Evolutionary conservation across 2,329 filamentous ascomycete genomes (phyloP).

Genomic region (Ophiocordyceps robertsii): DNA sequence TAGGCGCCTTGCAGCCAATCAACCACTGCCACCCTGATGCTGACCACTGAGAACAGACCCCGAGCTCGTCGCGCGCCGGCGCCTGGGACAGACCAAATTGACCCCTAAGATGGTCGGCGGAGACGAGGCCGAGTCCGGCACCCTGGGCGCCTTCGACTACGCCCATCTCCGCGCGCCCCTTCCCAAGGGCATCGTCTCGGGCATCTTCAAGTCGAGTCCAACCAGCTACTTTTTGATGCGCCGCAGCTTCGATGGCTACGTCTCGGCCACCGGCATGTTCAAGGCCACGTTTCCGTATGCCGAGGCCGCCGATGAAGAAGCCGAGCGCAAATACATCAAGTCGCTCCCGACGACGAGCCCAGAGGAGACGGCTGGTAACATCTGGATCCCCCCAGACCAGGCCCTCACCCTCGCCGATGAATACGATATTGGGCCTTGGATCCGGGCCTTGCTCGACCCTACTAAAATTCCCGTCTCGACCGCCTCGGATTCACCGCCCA

Average conservation of each 20-base stretch:
- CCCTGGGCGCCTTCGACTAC: slow-evolving; percentile 83
- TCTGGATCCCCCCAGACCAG: slow-evolving; percentile 81
- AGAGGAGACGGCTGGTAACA: slow-evolving; percentile 90
- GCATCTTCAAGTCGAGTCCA: slow-evolving; percentile 81
- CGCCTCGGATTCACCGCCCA: slow-evolving; percentile 53
- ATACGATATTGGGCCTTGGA: slow-evolving; percentile 77
- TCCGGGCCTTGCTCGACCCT: slow-evolving; percentile 84
- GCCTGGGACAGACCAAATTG: slow-evolving; percentile 85
- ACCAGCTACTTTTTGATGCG: slow-evolving; percentile 97
- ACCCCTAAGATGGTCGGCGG: slow-evolving; percentile 66
- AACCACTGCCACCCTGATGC: slow-evolving; percentile 5
- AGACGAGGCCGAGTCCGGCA: slow-evolving; percentile 59
- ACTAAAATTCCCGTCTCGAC: slow-evolving; percentile 53
- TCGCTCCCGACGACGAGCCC: slow-evolving; percentile 64
- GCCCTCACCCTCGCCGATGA: slow-evolving; percentile 75
- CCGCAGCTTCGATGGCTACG: slow-evolving; percentile 70
- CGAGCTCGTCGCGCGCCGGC: slow-evolving; percentile 69
- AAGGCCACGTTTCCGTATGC: slow-evolving; percentile 79
- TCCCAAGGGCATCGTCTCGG: slow-evolving; percentile 80
- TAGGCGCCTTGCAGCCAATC: slow-evolving; percentile 2
- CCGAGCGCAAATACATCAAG: slow-evolving; percentile 76
- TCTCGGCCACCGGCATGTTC: slow-evolving; percentile 85
- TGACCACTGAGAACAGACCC: slow-evolving; percentile 35
- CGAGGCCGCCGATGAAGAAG: slow-evolving; percentile 56
- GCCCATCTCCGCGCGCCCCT: slow-evolving; percentile 87